Base-by-base conservation (phyloP, 305 asterid species). In the Fraxinus dipetala region DNA sequence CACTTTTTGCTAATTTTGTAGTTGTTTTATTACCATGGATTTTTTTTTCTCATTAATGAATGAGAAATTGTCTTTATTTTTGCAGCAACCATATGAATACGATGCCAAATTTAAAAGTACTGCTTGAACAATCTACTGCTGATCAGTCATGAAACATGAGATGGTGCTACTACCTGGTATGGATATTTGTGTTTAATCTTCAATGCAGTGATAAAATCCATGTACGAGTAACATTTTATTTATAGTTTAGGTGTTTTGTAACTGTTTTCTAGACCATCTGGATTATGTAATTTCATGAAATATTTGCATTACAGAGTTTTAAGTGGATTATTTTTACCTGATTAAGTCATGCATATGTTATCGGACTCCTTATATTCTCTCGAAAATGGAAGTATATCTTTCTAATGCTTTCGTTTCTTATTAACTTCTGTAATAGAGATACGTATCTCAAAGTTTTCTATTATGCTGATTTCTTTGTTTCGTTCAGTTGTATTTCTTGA, bases 41-140 rank as follows among this genome's bases (percentile, higher is more conserved):
- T 18, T 59, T 10, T 11, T 69, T 69, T 30, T 0, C 6, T 30
- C 40, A 5, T 69, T 28, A 5, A 9, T 13, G 22, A 28, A 5
- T 30, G 75, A 31, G 20, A 24, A 18, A 14, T 56, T 78, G 59
- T 43, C 81, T 56, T 59, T 79, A 51, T 9, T 79, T 67, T 34
- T 90, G 89, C 97, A 95, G 99, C 99, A 95, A 94, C 95, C 98
- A 1, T 95, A 94, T 80, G 99, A 95, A 87, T 95, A 95, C 32
- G 99, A 95, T 79, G 99, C 99, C 73, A 95, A 94, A 84, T 95
- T 95, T 90, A 95, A 90, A 88, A 92, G 95, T 4, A 24, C 90
- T 22, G 91, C 91, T 38, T 95, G 88, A 92, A 73, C 70, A 59
- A 79, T 63, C 30, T 28, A 14, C 10, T 30, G 75, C 24, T 69